Evolutionary conservation across 371 early-diverging fungal species (phyloP).

Genomic region (Polyrhizophydium stewartii): DNA sequence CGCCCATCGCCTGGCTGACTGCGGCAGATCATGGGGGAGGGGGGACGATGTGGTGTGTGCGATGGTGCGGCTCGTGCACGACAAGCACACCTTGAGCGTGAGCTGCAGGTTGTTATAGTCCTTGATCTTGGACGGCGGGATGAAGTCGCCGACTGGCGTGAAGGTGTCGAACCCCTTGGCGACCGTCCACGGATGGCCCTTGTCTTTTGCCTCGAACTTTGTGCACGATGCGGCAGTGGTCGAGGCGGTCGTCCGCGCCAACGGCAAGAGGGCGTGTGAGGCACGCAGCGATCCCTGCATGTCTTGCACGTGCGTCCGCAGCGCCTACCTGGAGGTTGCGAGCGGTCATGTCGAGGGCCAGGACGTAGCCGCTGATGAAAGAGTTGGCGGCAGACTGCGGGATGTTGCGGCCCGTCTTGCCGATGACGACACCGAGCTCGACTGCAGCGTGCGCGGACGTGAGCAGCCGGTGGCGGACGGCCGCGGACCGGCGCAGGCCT

Average conservation of each 20-base stretch:
- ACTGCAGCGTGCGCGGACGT: slow-evolving; percentile 33
- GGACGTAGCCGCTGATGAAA: slow-evolving; percentile 65
- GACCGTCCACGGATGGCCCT: slow-evolving; percentile 83
- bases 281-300: no score
- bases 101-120: slow-evolving; percentile 74
- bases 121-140: slow-evolving; percentile 63
- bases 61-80: no score
- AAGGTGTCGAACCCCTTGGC: slow-evolving; percentile 96
- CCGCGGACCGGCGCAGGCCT: not conserved
- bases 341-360: slow-evolving; percentile 92
- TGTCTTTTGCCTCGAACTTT: slow-evolving; percentile 76
- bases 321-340: slow-evolving; percentile 79
- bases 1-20: no score
- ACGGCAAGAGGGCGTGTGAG: no score
- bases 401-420: slow-evolving; percentile 77
- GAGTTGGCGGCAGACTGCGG: slow-evolving; percentile 2
- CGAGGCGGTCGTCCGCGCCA: no score
- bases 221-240: no score
- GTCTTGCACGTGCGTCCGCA: no score
- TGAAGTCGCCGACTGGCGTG: slow-evolving; percentile 83
- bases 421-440: slow-evolving; percentile 92
- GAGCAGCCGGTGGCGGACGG: not conserved
- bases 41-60: not conserved
- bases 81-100: slow-evolving; percentile 65
- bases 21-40: no score